These are phyloP conservation scores for Nannochloropsis gaditana DNA, from an alignment of 108 stramenopile genomes.

Conservation along the genomic window DNA sequence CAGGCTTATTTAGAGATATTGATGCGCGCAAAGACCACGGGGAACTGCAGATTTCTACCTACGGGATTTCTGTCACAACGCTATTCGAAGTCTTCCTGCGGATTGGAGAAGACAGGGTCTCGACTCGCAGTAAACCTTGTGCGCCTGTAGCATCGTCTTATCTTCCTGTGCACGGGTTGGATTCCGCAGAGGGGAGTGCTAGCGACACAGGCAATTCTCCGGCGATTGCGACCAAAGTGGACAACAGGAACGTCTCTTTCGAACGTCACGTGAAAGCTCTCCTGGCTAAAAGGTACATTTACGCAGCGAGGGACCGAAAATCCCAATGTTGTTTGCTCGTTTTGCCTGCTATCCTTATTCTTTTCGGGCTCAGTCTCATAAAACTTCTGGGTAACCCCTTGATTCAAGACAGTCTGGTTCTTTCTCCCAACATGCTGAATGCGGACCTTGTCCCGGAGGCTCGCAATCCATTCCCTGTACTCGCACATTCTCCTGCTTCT, in stretches of 20 bases:
- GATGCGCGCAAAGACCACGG: constrained; percentile 59
- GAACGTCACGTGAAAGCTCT: constrained; percentile 56
- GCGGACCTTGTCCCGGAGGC: background rate
- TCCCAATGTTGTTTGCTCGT: constrained; percentile 51
- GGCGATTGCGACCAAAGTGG: background rate
- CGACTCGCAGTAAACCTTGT: background rate
- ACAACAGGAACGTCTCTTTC: background rate
- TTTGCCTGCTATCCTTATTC: constrained; percentile 49
- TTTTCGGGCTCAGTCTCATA: constrained; percentile 52
- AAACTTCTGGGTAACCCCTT: constrained; percentile 12
- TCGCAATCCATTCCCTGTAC: constrained; percentile 65
- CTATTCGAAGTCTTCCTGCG: constrained; percentile 80
- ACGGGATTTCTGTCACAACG: constrained; percentile 90
- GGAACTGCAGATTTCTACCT: constrained; percentile 59
- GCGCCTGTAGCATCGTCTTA: background rate
- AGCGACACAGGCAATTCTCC: constrained; percentile 7
- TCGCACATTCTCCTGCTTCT: background rate
- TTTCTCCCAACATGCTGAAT: constrained; percentile 32
- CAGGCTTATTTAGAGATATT: constrained; percentile 68
- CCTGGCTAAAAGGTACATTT: constrained; percentile 50
- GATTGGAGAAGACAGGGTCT: background rate
- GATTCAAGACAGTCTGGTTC: background rate
- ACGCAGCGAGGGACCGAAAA: constrained; percentile 48
- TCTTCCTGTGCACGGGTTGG: background rate
- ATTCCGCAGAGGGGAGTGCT: background rate